Evolutionary conservation across 352 stramenopile genomes (phyloP).

Genomic region (Aphanomyces invadans): DNA sequence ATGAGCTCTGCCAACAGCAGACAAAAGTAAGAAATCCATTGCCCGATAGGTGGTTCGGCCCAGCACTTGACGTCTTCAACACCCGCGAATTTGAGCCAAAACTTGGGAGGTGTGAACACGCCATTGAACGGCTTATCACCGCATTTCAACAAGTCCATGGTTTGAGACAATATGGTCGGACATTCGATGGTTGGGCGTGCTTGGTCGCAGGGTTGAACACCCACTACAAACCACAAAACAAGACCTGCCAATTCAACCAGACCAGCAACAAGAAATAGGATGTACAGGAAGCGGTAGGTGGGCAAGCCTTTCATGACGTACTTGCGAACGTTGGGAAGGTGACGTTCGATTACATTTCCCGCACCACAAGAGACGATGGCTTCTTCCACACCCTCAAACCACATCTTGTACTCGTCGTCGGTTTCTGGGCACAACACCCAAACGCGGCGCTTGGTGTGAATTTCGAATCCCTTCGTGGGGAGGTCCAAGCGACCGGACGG

Average conservation of each 20-base stretch:
- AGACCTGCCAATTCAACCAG: constrained; percentile 63
- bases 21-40: constrained; percentile 78
- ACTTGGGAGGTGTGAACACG: constrained; percentile 60
- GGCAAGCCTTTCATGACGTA: constrained; percentile 84
- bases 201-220: constrained; percentile 60
- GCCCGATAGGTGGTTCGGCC: constrained; percentile 55
- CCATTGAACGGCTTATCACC: constrained; percentile 42
- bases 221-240: constrained; percentile 75
- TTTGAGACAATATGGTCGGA: constrained; percentile 49
- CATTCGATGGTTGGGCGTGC: constrained; percentile 48
- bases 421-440: constrained; percentile 82
- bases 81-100: constrained; percentile 61
- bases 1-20: constrained; percentile 62
- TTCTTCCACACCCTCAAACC: constrained; percentile 71
- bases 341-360: constrained; percentile 79
- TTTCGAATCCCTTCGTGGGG: constrained; percentile 69
- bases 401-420: constrained; percentile 77
- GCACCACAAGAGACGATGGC: constrained; percentile 66
- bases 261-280: constrained; percentile 62
- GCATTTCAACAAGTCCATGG: constrained; percentile 46
- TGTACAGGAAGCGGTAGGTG: constrained; percentile 70
- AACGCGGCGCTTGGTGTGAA: constrained; percentile 71
- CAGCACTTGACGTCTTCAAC: constrained; percentile 69
- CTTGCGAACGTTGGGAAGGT: constrained; percentile 81
- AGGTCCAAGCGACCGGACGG: constrained; percentile 73